phyloP scores from a whole-genome alignment of 176 grass and related monocot species.

The Cenchrus americanus region DNA sequence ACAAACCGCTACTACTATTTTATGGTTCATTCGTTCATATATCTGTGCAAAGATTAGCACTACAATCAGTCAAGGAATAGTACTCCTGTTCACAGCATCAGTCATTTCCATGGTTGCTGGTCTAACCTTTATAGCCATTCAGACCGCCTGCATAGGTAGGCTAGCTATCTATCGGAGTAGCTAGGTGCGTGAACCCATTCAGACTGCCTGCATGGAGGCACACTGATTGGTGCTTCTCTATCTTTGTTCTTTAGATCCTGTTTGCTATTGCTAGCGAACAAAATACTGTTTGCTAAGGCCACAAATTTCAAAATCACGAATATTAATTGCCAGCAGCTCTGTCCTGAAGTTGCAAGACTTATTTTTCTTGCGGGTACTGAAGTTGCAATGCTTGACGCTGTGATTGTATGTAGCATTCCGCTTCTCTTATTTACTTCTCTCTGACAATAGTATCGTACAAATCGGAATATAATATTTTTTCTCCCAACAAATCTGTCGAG shows the following conservation, averaged over 20 bases:
- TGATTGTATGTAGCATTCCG: constrained; percentile 24
- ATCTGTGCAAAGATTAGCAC: not conserved
- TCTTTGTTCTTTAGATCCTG: not conserved
- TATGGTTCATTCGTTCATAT: not conserved
- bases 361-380: too few species aligned
- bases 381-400: not conserved
- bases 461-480: too few species aligned
- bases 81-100: too few species aligned
- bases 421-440: too few species aligned
- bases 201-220: too few species aligned
- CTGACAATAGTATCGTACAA: too few species aligned
- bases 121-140: not conserved
- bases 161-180: not conserved
- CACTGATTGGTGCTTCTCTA: constrained; percentile 15
- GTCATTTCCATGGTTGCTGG: not conserved
- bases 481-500: too few species aligned
- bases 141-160: not conserved
- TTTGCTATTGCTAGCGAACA: not conserved
- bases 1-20: not conserved
- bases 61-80: not conserved
- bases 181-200: constrained; percentile 38
- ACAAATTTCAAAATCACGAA: not conserved
- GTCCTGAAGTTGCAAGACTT: too few species aligned
- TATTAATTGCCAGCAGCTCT: not conserved
- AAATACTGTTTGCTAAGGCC: not conserved